A percentile compares a stretch with the other conserved stretches of the same genome.
Evolutionary conservation across 768 basidiomycete species (phyloP).

Genomic region (Scleroderma bovista): DNA sequence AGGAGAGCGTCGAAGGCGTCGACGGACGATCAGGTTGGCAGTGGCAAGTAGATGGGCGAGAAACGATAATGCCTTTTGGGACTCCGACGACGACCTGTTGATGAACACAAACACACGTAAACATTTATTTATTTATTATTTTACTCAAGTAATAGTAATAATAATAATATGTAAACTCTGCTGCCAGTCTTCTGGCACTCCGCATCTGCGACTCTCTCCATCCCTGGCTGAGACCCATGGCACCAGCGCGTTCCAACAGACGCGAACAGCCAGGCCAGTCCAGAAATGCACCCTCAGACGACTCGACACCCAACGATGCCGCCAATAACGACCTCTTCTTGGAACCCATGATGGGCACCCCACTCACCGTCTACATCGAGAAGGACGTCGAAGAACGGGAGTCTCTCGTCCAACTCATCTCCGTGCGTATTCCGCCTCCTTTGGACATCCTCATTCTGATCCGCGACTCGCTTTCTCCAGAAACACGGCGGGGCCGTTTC

Average conservation of each 20-base stretch:
- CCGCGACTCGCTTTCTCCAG: slow-evolving; percentile 34
- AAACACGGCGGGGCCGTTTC: slow-evolving; percentile 73
- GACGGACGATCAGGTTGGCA: not conserved
- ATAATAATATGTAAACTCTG: slow-evolving; percentile 6
- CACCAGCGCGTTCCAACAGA: slow-evolving; percentile 64
- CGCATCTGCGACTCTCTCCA: slow-evolving; percentile 10
- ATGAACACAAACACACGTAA: slow-evolving; percentile 26
- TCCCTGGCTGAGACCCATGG: slow-evolving; percentile 63
- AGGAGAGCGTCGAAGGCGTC: slow-evolving; percentile 1
- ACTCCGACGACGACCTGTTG: slow-evolving; percentile 26
- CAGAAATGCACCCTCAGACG: slow-evolving; percentile 22
- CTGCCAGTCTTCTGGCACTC: slow-evolving; percentile 11
- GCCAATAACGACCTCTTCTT: slow-evolving; percentile 54
- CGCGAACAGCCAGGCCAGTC: slow-evolving; percentile 33
- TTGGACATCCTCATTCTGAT: not conserved
- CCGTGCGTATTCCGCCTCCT: slow-evolving; percentile 44
- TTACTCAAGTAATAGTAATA: not conserved
- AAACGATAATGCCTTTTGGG: slow-evolving; percentile 26
- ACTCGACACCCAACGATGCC: slow-evolving; percentile 27
- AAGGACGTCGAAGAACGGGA: slow-evolving; percentile 75
- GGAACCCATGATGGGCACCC: slow-evolving; percentile 77
- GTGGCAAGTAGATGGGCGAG: too few species aligned
- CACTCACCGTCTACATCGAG: slow-evolving; percentile 72
- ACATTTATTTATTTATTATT: slow-evolving; percentile 8
- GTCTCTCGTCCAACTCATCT: slow-evolving; percentile 54